phyloP scores from a whole-genome alignment of 2,329 filamentous ascomycete genomes.

The Pseudomassariella vexata region DNA sequence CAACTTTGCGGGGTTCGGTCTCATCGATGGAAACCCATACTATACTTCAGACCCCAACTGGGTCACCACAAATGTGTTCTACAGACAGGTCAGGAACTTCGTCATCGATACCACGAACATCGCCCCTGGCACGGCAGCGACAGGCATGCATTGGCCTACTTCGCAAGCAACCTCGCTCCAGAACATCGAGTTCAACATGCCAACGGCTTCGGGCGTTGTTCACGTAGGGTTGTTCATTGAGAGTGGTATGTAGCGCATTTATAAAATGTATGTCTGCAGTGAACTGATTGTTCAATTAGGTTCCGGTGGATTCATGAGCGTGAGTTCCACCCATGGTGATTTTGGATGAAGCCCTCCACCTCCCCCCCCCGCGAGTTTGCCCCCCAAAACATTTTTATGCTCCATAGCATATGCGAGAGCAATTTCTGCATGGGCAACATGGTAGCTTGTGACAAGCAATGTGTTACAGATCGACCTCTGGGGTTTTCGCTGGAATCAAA shows the following conservation, averaged over 20 bases:
- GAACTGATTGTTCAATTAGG: too few species aligned
- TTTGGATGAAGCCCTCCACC: too few species aligned
- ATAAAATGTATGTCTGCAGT: too few species aligned
- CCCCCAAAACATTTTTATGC: too few species aligned
- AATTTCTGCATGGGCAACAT: too few species aligned
- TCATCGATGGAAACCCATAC: conserved; percentile 54
- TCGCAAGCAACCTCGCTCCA: conserved; percentile 50
- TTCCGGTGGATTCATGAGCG: conserved; percentile 36
- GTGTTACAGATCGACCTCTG: too few species aligned
- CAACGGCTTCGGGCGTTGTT: conserved; percentile 19
- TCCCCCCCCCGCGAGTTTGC: too few species aligned
- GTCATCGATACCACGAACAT: conserved; percentile 46
- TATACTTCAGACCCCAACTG: conserved; percentile 31
- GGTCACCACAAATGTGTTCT: conserved; percentile 55
- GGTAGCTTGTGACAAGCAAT: too few species aligned
- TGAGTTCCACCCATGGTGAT: too few species aligned
- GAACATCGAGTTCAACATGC: conserved; percentile 45
- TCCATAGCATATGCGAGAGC: too few species aligned
- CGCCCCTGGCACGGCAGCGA: conserved; percentile 21
- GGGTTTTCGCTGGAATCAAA: too few species aligned
- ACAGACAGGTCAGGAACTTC: conserved; percentile 59
- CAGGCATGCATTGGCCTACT: conserved; percentile 58
- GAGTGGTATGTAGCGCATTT: conserved; percentile 17
- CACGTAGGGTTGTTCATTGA: conserved; percentile 27
- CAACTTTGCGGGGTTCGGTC: conserved; percentile 47